These are phyloP conservation scores for Phytophthora hybrid DNA, from an alignment of 352 stramenopile species.

Conservation along the genomic window DNA sequence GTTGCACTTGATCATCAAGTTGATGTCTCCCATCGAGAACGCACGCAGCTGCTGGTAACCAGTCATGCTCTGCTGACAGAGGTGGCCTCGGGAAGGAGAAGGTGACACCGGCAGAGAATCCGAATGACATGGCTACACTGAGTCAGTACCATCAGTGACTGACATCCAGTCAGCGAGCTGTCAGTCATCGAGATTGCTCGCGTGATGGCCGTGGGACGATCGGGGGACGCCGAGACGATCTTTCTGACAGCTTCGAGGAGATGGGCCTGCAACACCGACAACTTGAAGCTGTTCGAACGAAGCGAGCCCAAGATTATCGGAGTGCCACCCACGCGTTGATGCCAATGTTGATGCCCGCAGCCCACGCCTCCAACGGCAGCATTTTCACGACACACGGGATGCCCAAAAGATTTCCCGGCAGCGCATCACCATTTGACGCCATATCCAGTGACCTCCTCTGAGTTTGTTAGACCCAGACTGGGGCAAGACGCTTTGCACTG, in stretches of 20 bases:
- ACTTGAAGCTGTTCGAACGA: constrained; percentile 2
- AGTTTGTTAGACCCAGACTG: no score
- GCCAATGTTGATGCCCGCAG: neutral
- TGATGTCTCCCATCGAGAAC: constrained; percentile 12
- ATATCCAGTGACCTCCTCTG: no score
- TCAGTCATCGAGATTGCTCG: constrained; percentile 19
- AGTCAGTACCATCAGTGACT: neutral
- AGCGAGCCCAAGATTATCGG: neutral
- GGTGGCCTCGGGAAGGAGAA: constrained; percentile 9
- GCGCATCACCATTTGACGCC: constrained; percentile 11
- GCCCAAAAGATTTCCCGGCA: constrained; percentile 19
- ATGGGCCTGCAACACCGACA: constrained; percentile 16
- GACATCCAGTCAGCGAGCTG: constrained; percentile 11
- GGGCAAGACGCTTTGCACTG: no score
- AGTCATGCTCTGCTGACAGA: constrained; percentile 17
- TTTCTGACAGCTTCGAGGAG: constrained; percentile 15
- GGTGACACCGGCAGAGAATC: constrained; percentile 10
- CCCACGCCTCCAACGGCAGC: constrained; percentile 14
- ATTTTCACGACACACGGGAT: constrained; percentile 20
- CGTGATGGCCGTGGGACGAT: constrained; percentile 25
- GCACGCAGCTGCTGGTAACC: constrained; percentile 24
- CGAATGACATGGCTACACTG: constrained; percentile 4
- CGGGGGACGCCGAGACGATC: constrained; percentile 5
- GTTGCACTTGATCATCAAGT: constrained; percentile 20
- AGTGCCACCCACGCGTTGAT: neutral